Evolutionary conservation across 495 filamentous ascomycete genomes (phyloP), one percentile per base, ranked within the genome.

Genomic region (Sporormia fimetaria): DNA sequence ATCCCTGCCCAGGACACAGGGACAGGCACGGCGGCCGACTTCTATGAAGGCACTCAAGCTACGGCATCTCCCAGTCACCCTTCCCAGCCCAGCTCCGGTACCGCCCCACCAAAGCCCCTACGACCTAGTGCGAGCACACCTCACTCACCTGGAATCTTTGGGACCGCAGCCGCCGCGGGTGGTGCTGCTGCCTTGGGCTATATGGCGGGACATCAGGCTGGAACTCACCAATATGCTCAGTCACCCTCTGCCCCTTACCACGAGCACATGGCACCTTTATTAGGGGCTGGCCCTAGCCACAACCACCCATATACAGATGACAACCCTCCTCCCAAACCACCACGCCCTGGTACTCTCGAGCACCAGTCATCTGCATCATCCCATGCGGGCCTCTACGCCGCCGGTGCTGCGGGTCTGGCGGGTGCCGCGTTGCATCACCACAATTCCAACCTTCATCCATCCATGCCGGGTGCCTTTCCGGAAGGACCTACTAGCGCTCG

Each of bases 301-400:
- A 36, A 41, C 6, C 40, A 35, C 29, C 32, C 36, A 3, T 44
- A 55, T 1, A 44, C 46, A 17, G 37, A 11, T 16, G 34, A 24
- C 27, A 26, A 25, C 7, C 49, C 44, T 33, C 51, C 51, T 9
- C 47, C 37, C 5, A 51, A 47, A 24, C 51, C 51, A 1, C 47
- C 51, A 27, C 30, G 51, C 12, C 51, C 47, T 27, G 47, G 47
- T 16, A 50, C 49, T 17, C 37, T 42, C 14, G 42, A 33, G 21
- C 46, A 50, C 27, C 46, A 56, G 47, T 26, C 50, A 28, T 51
- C 46, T 45, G 21, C 37, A 42, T 56, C 62, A 41, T 52, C 57
- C 49, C 63, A 67, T 48, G 49, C 63, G 22, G 59, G 66, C 16
- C 37, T 67, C 7, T 68, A 69, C 56, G 57, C 63, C 42, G 67